phyloP scores from a whole-genome alignment of 345 rosid species.

The Cardiospermum halicacabum region DNA sequence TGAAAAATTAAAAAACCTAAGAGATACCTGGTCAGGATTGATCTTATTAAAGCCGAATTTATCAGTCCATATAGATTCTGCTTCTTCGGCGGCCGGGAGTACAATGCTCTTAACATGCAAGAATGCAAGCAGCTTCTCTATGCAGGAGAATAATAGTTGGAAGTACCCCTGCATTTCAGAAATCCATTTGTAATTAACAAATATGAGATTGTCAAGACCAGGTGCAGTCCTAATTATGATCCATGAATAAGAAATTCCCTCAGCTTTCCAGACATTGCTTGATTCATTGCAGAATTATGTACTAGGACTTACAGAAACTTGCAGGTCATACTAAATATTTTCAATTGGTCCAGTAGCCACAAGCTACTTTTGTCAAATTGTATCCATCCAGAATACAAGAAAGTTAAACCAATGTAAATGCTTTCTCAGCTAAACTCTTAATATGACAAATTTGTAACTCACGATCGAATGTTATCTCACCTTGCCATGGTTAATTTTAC shows the following conservation, averaged over 20 bases:
- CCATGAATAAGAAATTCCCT: not conserved
- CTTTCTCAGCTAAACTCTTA: not conserved
- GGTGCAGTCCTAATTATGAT: too few species aligned
- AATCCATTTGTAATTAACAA: conserved; percentile 2
- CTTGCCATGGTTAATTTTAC: conserved; percentile 63
- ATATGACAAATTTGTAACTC: not conserved
- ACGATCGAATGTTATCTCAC: too few species aligned
- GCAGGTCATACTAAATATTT: not conserved
- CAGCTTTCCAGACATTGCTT: not conserved
- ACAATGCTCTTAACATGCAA: conserved; percentile 57
- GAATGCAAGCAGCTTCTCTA: conserved; percentile 62
- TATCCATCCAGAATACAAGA: not conserved
- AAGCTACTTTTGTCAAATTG: not conserved
- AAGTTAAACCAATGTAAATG: too few species aligned
- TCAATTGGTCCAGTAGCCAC: not conserved
- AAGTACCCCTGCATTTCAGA: conserved; percentile 62
- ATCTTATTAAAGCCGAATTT: conserved; percentile 65
- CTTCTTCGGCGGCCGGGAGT: conserved; percentile 84
- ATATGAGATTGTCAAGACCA: too few species aligned
- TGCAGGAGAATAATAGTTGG: conserved; percentile 57
- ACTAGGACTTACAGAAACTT: not conserved
- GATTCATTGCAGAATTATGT: not conserved
- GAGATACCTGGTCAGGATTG: conserved; percentile 52
- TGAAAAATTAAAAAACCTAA: not conserved
- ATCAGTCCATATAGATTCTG: conserved; percentile 71